phyloP scores from a whole-genome alignment of 441 rosid genomes.

The Mallotus japonicus region DNA sequence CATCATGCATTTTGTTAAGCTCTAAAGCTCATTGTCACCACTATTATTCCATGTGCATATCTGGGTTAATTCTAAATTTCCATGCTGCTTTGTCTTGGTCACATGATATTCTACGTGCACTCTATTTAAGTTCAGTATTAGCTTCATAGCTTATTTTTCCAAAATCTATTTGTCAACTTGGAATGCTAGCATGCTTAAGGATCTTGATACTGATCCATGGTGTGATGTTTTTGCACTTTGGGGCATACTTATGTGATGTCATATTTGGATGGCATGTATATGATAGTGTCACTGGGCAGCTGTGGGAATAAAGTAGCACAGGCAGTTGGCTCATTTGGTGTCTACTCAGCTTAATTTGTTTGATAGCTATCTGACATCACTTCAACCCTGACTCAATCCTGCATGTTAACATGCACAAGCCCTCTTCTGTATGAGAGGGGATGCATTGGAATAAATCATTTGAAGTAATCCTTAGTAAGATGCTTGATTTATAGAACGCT shows the following conservation, averaged over 20 bases:
- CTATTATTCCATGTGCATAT: slow-evolving; percentile 10
- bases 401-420: not conserved
- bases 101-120: not conserved
- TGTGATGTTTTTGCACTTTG: not conserved
- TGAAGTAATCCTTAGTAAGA: not conserved
- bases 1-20: not conserved
- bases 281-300: not conserved
- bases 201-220: not conserved
- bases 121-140: not conserved
- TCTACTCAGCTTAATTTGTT: slow-evolving; percentile 1
- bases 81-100: not conserved
- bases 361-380: not conserved
- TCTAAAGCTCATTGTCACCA: not conserved
- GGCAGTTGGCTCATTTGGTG: not conserved
- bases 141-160: not conserved
- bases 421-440: not conserved
- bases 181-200: not conserved
- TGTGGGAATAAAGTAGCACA: not conserved
- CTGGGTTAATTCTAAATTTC: not conserved
- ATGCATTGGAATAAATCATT: not conserved
- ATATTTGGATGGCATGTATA: not conserved
- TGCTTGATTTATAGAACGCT: not conserved
- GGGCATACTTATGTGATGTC: not conserved
- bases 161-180: not conserved
- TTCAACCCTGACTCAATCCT: not conserved